These are phyloP conservation scores for Nitzschia putrida DNA, from an alignment of 108 stramenopile genomes.

Conservation along the genomic window DNA sequence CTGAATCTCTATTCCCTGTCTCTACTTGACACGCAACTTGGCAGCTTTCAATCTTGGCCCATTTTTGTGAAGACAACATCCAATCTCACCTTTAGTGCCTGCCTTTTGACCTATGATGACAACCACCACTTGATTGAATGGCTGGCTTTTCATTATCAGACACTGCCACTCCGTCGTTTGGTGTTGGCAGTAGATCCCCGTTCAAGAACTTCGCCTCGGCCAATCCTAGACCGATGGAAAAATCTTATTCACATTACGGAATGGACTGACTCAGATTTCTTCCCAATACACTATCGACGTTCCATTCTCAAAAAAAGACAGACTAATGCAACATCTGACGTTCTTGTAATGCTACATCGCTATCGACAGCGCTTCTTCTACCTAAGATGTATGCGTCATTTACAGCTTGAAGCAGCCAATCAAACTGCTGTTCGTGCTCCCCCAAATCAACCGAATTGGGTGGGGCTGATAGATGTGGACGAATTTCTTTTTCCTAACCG, in stretches of 20 bases:
- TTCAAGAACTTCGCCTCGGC: slow-evolving; percentile 21
- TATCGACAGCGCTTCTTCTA: slow-evolving; percentile 44
- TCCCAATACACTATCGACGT: slow-evolving; percentile 17
- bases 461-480: slow-evolving; percentile 44
- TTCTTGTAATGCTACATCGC: slow-evolving; percentile 31
- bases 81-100: slow-evolving; percentile 24
- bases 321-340: slow-evolving; percentile 1
- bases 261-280: slow-evolving; percentile 39
- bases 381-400: slow-evolving; percentile 35
- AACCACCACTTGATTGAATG: slow-evolving; percentile 43
- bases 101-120: slow-evolving; percentile 50
- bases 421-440: not conserved
- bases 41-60: not conserved
- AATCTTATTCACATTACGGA: slow-evolving; percentile 33
- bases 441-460: slow-evolving; percentile 27
- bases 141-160: slow-evolving; percentile 50
- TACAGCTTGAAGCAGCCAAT: slow-evolving; percentile 22
- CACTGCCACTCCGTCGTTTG: slow-evolving; percentile 36
- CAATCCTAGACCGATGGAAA: slow-evolving; percentile 37
- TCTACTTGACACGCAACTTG: no score
- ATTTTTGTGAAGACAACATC: not conserved
- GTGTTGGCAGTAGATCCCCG: slow-evolving; percentile 40
- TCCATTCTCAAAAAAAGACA: slow-evolving; percentile 9
- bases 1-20: no score
- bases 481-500: slow-evolving; percentile 48